phyloP scores from a whole-genome alignment of 2,329 filamentous ascomycete species.

The Fusarium nelsonii region DNA sequence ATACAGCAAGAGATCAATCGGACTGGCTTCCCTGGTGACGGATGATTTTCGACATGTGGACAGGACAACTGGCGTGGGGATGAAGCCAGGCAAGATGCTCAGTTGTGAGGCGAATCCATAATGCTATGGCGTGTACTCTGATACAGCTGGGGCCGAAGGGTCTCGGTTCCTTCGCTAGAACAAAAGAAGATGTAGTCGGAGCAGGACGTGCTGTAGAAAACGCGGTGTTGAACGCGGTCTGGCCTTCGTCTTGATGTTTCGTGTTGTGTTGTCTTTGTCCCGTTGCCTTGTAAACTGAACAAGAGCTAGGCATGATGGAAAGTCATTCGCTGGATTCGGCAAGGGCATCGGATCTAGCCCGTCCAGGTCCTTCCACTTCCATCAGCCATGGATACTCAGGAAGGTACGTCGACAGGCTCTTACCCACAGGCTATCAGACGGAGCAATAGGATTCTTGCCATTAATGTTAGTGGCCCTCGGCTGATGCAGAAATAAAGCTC shows the following conservation, averaged over 20 bases:
- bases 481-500: conserved; percentile 44
- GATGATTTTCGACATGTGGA: conserved; percentile 21
- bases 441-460: conserved; percentile 48
- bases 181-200: conserved; percentile 19
- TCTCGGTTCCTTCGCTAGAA: conserved; percentile 19
- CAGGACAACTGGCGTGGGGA: conserved; percentile 31
- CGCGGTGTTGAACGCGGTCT: conserved; percentile 23
- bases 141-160: conserved; percentile 6
- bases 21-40: conserved; percentile 20
- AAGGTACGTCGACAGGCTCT: conserved; percentile 28
- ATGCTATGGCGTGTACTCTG: conserved; percentile 32
- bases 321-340: conserved; percentile 22
- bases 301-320: conserved; percentile 1
- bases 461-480: conserved; percentile 41
- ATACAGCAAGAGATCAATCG: neutral
- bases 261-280: conserved; percentile 32
- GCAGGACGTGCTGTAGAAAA: conserved; percentile 9
- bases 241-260: conserved; percentile 23
- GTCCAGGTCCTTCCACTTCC: conserved; percentile 13
- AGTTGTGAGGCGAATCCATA: conserved; percentile 35
- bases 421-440: conserved; percentile 40
- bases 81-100: conserved; percentile 37
- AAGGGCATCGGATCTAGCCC: conserved; percentile 15
- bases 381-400: conserved; percentile 25
- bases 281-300: conserved; percentile 17